Base-by-base conservation (phyloP, 2,329 filamentous ascomycete species). In the Myriosclerotinia curreyana region DNA sequence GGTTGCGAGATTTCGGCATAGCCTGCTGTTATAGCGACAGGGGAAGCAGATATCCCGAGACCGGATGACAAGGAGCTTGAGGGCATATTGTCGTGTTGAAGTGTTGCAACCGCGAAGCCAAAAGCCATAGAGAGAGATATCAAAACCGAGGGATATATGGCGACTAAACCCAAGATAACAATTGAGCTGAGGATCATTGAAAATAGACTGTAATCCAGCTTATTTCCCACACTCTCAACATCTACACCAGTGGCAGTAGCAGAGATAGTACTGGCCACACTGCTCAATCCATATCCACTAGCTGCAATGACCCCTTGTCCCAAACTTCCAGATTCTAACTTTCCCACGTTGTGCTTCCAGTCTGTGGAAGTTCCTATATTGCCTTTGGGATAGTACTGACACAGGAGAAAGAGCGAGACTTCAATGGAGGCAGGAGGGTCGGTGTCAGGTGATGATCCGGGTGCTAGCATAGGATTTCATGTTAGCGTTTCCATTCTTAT, bases 381-480 rank as follows among this genome's bases (percentile, higher is more conserved):
- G 9, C 38, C 53, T 55, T 55, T 31, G 22, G 53, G 53, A 14
- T 55, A 42, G 22, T 55, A 55, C 31, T 55, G 36, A 20, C 38
- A 55, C 6, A 42, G 36, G 7, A 55, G 8, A 55, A 55, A 55
- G 0, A 42, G 17, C 7, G 53, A 25, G 22, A 55, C 38, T 42
- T 25, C 53, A 14, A 4, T 20, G 14, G 53, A 28, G 14, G 38
- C 36, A 15, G 46, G 46, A 8, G 46, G 46, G 14, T 25, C 6
- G 15, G 52, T 8, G 53, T 55, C 38, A 17, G 53, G 53, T 42
- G 53, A 55, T 55, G 53, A 55, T 7, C 53, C 38, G 15, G 53
- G 53, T 42, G 53, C 53, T 55, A 31, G 36, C 5, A 42, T 14
- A 28, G 0, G 12, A 31, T 20, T 55, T 1, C 2, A 31, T n/a